A percentile compares a stretch with the other conserved stretches of the same genome.
These are phyloP conservation scores for Suaeda aralocaspica DNA, from an alignment of 148 eudicot species.

Conservation along the genomic window DNA sequence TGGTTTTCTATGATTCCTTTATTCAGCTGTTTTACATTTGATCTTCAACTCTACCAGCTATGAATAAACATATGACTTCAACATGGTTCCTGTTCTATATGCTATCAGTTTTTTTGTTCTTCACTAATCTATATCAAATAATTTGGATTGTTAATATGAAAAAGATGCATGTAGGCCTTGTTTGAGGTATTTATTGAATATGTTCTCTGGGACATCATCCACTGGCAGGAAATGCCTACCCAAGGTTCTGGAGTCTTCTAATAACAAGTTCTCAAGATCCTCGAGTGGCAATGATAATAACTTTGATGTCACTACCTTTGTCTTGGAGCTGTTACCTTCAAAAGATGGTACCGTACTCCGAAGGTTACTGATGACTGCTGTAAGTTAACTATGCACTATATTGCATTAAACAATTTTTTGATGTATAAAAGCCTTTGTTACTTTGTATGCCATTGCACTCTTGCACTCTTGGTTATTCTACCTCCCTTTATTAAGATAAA, in stretches of 20 bases:
- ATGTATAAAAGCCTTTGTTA: background rate
- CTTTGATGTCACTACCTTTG: constrained; percentile 53
- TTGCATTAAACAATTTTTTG: too few relatives aligned
- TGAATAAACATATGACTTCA: too few relatives aligned
- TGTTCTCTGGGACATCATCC: background rate
- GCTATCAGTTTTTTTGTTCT: too few relatives aligned
- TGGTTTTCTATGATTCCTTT: too few relatives aligned
- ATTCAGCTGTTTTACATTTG: too few relatives aligned
- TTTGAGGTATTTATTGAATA: background rate
- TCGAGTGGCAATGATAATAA: constrained; percentile 31
- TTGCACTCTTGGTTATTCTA: too few relatives aligned
- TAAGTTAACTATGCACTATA: constrained; percentile 38
- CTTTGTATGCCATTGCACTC: too few relatives aligned
- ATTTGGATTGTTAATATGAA: background rate
- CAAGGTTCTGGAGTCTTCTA: constrained; percentile 29
- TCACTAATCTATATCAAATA: too few relatives aligned
- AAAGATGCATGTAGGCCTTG: background rate
- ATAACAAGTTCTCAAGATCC: constrained; percentile 28
- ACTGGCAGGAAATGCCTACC: constrained; percentile 55
- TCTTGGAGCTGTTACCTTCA: constrained; percentile 59
- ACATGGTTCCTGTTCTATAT: too few relatives aligned
- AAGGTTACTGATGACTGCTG: constrained; percentile 83
- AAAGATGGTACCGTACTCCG: constrained; percentile 78
- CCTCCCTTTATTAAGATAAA: too few relatives aligned
- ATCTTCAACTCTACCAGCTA: too few relatives aligned